Evolutionary conservation across 148 eudicot species (phyloP).

Genomic region (Limonium bicolor): DNA sequence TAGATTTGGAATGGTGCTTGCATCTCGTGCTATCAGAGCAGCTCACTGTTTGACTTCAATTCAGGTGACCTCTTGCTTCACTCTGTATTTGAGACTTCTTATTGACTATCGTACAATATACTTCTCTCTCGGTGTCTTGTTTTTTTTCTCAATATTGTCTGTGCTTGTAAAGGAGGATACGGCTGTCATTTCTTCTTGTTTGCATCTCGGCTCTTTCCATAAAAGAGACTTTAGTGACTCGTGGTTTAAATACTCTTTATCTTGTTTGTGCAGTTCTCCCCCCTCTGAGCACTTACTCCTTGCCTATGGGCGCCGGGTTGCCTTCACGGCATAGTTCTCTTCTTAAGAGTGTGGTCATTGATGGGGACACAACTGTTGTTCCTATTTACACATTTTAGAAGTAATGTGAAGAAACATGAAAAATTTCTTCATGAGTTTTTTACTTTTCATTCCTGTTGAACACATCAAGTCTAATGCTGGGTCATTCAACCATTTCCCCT

Average conservation of each 20-base stretch:
- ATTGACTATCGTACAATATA: background rate
- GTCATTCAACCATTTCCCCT: too few relatives aligned
- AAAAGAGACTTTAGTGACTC: background rate
- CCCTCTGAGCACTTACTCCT: slow-evolving; percentile 94
- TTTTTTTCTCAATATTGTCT: background rate
- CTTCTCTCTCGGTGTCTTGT: background rate
- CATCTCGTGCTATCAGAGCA: slow-evolving; percentile 92
- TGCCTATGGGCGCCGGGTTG: slow-evolving; percentile 98
- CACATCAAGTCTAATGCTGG: too few relatives aligned
- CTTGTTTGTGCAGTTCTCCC: slow-evolving; percentile 62
- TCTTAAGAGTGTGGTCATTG: slow-evolving; percentile 80
- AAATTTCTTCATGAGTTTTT: too few relatives aligned
- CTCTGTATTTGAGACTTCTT: background rate
- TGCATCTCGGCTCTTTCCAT: too few relatives aligned
- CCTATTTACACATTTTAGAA: slow-evolving; percentile 90
- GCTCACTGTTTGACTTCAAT: slow-evolving; percentile 99
- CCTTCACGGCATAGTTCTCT: slow-evolving; percentile 89
- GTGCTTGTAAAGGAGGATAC: background rate
- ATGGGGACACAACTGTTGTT: slow-evolving; percentile 70
- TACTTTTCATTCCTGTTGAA: too few relatives aligned
- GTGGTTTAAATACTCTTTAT: background rate
- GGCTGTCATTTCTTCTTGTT: background rate
- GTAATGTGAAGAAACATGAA: slow-evolving; percentile 20
- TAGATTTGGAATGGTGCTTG: slow-evolving; percentile 83
- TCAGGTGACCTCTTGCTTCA: slow-evolving; percentile 45